A percentile compares a stretch with the other conserved stretches of the same genome.
Evolutionary conservation across 164 flowering plant genomes (phyloP).

Genomic region (Liquidambar formosana): DNA sequence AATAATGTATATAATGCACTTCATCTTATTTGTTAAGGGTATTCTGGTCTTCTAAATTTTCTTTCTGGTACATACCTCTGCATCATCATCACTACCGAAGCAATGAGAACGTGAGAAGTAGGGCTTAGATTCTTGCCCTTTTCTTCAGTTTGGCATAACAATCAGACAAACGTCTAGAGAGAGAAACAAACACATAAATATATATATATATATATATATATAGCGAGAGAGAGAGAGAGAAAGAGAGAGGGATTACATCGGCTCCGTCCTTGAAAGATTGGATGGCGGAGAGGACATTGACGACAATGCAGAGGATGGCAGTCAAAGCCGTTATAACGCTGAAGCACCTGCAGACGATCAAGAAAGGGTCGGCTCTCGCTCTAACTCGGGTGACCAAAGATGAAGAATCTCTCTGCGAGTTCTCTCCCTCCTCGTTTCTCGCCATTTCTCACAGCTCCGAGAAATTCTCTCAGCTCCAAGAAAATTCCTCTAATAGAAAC

Average conservation of each 20-base stretch:
- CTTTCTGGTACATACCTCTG: no score
- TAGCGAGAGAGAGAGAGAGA: background rate
- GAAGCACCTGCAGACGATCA: conserved; percentile 74
- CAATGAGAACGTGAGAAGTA: no score
- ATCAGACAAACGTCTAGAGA: background rate
- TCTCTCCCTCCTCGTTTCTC: conserved; percentile 19
- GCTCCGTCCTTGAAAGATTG: conserved; percentile 67
- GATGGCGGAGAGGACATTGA: conserved; percentile 72
- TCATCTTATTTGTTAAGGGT: no score
- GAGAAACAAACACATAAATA: background rate
- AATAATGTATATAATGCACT: no score
- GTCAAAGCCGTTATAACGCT: conserved; percentile 59
- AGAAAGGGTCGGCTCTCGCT: conserved; percentile 50
- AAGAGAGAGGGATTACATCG: conserved; percentile 45
- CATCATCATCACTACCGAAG: no score
- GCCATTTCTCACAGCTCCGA: conserved; percentile 12
- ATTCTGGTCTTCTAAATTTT: no score
- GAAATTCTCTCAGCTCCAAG: background rate
- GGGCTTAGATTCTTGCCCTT: no score
- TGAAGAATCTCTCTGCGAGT: background rate
- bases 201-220: no score
- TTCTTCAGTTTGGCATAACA: background rate
- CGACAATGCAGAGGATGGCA: conserved; percentile 71
- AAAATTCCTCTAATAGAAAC: background rate
- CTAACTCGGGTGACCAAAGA: conserved; percentile 23